phyloP scores from a whole-genome alignment of 2,329 filamentous ascomycete species.

The Paecilomyces formosus region DNA sequence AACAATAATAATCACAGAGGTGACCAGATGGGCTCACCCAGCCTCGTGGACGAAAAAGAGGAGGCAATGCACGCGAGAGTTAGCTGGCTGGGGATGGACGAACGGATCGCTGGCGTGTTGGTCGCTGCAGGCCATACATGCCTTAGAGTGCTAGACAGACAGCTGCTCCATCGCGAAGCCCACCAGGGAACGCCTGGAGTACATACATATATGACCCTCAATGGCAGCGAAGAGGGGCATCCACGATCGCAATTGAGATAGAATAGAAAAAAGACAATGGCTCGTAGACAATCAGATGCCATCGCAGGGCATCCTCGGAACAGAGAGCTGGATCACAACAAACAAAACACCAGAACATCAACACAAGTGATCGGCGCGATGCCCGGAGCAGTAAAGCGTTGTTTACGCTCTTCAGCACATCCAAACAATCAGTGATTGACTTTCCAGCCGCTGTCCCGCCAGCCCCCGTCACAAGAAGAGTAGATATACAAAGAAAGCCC shows the following conservation, averaged over 20 bases:
- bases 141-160: not conserved
- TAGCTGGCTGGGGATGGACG: not conserved
- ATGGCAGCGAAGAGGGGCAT: not conserved
- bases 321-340: not conserved
- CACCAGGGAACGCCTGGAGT: not conserved
- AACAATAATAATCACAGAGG: too few relatives aligned
- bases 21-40: too few relatives aligned
- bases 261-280: not conserved
- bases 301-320: not conserved
- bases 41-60: too few relatives aligned
- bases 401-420: slow-evolving; percentile 3
- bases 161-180: not conserved
- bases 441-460: slow-evolving; percentile 4
- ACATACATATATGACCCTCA: not conserved
- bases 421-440: slow-evolving; percentile 6
- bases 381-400: not conserved
- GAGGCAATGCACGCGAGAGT: too few relatives aligned
- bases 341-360: too few relatives aligned
- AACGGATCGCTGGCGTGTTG: not conserved
- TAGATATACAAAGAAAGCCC: slow-evolving; percentile 3
- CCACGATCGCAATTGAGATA: not conserved
- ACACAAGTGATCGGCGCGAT: not conserved
- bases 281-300: not conserved
- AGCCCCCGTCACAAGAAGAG: not conserved
- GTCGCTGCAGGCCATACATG: not conserved